Base-by-base conservation (phyloP, 139 green algal species). In the Coccomyxa sp. region DNA sequence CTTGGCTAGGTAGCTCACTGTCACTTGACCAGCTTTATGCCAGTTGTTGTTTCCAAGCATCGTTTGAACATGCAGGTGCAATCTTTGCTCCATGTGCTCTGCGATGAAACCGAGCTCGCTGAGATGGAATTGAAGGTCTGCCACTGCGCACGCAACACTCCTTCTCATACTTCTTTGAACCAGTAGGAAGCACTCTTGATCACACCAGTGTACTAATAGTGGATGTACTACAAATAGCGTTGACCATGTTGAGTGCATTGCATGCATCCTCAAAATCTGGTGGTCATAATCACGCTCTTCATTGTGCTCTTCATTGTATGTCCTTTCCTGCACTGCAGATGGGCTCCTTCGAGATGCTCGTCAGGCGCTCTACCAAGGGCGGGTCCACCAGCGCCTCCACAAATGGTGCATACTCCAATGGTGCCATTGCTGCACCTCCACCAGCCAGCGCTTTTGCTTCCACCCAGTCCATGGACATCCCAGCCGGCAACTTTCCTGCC, bases 51-150 rank as follows among this genome's bases (percentile, higher is more conserved):
- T 51, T 7, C 38, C 7, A 7, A 51, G 38, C 38, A 51, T 51
- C 38, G 60, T 14, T 38, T 81, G 15, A 13, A 38, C 4, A 1
- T 84, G 82, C 89, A 98, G 92, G 93, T 98, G 17, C 85, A 94
- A 71, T 76, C 85, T 3, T 83, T 98, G 31, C 83, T 98, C 77
- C 87, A 86, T 30, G 90, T 92, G 10, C 81, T 98, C 1, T 95
- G 93, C 76, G 87, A 93, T 28, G 92, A 97, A 67, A 98, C 94
- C 14, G 92, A 95, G 31, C 93, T 98, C 77, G 93, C 92, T 13
- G 90, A 98, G 85, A 78, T 98, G 77, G 82, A 95, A n/a, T 84
- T 98, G 10, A 89, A 97, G 91, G 91, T 95, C 75, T 18, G 63
- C 11, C 16, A 12, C 58, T 21, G 17, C 13, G 30, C 38, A 51